phyloP scores from a whole-genome alignment of 805 yeast species.

The Starmera dryadoides region DNA sequence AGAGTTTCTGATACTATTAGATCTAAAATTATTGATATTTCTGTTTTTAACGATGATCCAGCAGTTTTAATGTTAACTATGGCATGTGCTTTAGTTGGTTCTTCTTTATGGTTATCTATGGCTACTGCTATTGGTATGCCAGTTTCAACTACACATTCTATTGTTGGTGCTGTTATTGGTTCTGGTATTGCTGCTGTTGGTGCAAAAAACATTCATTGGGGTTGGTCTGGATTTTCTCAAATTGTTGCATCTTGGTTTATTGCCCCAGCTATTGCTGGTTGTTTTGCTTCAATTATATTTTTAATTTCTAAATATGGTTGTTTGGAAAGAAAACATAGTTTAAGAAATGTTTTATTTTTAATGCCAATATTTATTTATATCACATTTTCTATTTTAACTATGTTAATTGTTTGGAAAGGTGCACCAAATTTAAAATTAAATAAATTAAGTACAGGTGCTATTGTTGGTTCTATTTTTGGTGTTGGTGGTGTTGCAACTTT shows the following conservation, averaged over 20 bases:
- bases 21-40: slow-evolving; percentile 51
- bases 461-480: slow-evolving; percentile 54
- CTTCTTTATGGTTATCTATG: slow-evolving; percentile 59
- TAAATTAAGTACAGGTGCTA: slow-evolving; percentile 43
- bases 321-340: slow-evolving; percentile 48
- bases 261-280: slow-evolving; percentile 67
- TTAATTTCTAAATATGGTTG: slow-evolving; percentile 52
- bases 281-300: slow-evolving; percentile 51
- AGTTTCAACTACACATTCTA: slow-evolving; percentile 77
- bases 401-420: slow-evolving; percentile 78
- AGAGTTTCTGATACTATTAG: slow-evolving; percentile 70
- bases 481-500: slow-evolving; percentile 51
- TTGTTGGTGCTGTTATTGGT: slow-evolving; percentile 71
- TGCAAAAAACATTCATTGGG: slow-evolving; percentile 56
- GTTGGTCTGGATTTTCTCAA: slow-evolving; percentile 67
- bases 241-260: slow-evolving; percentile 77
- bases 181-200: slow-evolving; percentile 71
- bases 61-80: slow-evolving; percentile 69
- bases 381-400: slow-evolving; percentile 57
- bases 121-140: slow-evolving; percentile 69
- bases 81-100: slow-evolving; percentile 71
- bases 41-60: slow-evolving; percentile 44
- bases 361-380: slow-evolving; percentile 56
- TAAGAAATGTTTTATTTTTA: slow-evolving; percentile 47
- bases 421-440: slow-evolving; percentile 60